Evolutionary conservation across 768 basidiomycete genomes (phyloP).

Genomic region (Kwoniella sp.): DNA sequence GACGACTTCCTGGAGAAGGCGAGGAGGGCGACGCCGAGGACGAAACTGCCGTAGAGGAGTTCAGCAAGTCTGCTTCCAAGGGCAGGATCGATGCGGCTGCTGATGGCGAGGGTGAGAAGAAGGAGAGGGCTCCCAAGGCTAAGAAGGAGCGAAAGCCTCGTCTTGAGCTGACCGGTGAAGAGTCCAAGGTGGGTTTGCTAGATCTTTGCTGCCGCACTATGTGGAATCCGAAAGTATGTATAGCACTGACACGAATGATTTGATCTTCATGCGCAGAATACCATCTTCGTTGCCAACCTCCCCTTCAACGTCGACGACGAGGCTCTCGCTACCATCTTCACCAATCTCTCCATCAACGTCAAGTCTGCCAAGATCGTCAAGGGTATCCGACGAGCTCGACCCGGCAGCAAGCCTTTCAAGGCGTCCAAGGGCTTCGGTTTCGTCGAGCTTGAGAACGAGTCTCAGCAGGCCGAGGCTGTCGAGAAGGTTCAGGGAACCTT

Average conservation of each 20-base stretch:
- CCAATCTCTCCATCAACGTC: conserved; percentile 78
- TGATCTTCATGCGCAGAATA: conserved; percentile 32
- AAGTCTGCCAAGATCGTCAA: conserved; percentile 81
- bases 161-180: conserved; percentile 46
- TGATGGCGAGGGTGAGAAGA: conserved; percentile 36
- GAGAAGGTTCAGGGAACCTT: conserved; percentile 83
- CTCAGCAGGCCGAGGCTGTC: conserved; percentile 89
- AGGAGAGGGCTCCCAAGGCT: conserved; percentile 29
- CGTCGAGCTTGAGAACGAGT: conserved; percentile 87
- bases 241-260: neutral
- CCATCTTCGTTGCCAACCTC: conserved; percentile 96
- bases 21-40: conserved; percentile 44
- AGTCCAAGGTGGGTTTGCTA: conserved; percentile 45
- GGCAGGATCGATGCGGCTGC: conserved; percentile 50
- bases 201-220: neutral
- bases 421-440: conserved; percentile 97
- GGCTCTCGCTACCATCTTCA: conserved; percentile 77
- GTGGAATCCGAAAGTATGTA: neutral
- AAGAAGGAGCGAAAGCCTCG: conserved; percentile 37
- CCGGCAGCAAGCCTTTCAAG: conserved; percentile 77
- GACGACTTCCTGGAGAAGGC: conserved; percentile 51
- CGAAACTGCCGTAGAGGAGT: conserved; percentile 23
- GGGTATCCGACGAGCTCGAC: conserved; percentile 45
- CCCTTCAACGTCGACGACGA: conserved; percentile 90
- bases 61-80: conserved; percentile 31